Evolutionary conservation across 176 grass and related monocot species (phyloP).

Genomic region (Oryza longistaminata): DNA sequence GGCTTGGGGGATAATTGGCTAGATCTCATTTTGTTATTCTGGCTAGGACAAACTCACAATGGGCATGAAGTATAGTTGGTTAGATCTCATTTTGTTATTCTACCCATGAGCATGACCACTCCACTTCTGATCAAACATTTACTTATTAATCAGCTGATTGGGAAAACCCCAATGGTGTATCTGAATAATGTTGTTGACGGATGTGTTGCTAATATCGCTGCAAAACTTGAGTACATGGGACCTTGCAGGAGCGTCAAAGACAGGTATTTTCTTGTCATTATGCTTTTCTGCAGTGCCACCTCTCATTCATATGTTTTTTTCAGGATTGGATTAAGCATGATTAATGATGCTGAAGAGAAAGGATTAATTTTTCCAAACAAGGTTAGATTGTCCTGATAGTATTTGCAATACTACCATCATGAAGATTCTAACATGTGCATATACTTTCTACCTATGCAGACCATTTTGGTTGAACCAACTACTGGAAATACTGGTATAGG

Average conservation of each 20-base stretch:
- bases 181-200: slow-evolving; percentile 87
- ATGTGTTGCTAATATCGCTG: slow-evolving; percentile 84
- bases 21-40: background rate
- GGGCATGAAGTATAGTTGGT: background rate
- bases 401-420: slow-evolving; percentile 15
- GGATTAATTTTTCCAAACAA: slow-evolving; percentile 74
- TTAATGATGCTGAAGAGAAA: slow-evolving; percentile 86
- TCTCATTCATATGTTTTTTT: slow-evolving; percentile 27
- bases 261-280: slow-evolving; percentile 47
- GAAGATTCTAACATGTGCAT: slow-evolving; percentile 4
- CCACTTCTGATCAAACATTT: slow-evolving; percentile 36
- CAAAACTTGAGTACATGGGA: slow-evolving; percentile 93
- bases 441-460: slow-evolving; percentile 52
- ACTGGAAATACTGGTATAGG: slow-evolving; percentile 83
- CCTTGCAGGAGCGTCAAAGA: slow-evolving; percentile 91
- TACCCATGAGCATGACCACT: background rate
- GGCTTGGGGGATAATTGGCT: background rate
- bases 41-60: background rate
- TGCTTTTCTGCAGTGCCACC: slow-evolving; percentile 8
- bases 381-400: slow-evolving; percentile 34
- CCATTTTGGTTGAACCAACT: slow-evolving; percentile 87
- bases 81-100: background rate
- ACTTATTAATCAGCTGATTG: slow-evolving; percentile 67
- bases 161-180: slow-evolving; percentile 94
- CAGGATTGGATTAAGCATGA: slow-evolving; percentile 94